Conservation (phyloP, 2,329 filamentous ascomycete species). For the Ceratocystis cubensis region DNA sequence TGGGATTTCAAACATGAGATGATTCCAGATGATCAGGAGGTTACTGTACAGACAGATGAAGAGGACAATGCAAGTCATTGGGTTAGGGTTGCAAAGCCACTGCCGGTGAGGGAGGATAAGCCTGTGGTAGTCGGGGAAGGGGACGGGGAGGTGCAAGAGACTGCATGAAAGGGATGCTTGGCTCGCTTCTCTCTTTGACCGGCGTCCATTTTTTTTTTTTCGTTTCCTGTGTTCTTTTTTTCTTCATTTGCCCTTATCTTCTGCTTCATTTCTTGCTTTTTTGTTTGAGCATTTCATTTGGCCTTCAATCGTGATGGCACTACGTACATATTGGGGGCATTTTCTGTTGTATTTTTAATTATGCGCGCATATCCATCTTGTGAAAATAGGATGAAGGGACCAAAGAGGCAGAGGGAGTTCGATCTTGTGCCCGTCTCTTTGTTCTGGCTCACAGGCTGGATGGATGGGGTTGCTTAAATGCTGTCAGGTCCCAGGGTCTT, state of each 20-base stretch:
- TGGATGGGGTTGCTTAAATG: too few relatives aligned
- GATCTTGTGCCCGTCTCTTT: too few relatives aligned
- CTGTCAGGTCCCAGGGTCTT: too few relatives aligned
- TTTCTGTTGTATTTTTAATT: background rate
- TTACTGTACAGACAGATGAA: conserved; percentile 43
- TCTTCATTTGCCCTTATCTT: background rate
- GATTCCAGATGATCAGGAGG: conserved; percentile 54
- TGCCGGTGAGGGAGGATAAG: conserved; percentile 8
- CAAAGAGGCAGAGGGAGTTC: too few relatives aligned
- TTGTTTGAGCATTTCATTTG: background rate
- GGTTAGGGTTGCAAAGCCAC: conserved; percentile 27
- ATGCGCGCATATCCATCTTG: background rate
- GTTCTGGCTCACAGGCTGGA: too few relatives aligned
- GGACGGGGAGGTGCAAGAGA: background rate
- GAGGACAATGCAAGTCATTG: conserved; percentile 30
- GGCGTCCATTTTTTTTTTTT: background rate
- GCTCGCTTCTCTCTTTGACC: background rate
- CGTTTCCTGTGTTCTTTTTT: background rate
- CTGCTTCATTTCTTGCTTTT: background rate
- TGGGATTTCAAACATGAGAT: conserved; percentile 77
- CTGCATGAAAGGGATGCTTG: background rate
- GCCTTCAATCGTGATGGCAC: background rate
- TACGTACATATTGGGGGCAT: background rate
- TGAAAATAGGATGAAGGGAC: background rate
- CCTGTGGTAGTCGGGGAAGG: conserved; percentile 1